Evolutionary conservation across 441 rosid genomes (phyloP), one percentile per base, ranked within the genome.

Genomic region (Eruca vesicaria): DNA sequence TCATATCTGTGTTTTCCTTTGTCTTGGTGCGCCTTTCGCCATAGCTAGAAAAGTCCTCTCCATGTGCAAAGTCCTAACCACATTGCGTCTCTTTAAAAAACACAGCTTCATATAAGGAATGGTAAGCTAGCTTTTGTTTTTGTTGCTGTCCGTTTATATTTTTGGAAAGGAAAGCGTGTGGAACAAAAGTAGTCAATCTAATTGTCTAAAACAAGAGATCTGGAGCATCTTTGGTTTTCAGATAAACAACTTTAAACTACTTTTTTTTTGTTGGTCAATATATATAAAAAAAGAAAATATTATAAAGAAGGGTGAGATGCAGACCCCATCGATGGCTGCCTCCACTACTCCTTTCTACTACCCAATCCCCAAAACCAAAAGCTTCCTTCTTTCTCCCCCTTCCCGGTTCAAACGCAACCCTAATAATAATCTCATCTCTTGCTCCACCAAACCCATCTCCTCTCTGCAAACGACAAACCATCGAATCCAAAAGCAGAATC

Each of bases 241-340:
- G 68, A 41, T 73, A 63, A 78, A 63, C 75, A 74, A 69, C 66
- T 63, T 64, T 3, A 73, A 72, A 45, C 75, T 48, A 74, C 41
- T 33, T 68, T 67, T 35, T 18, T 5, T 21, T 12, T 29, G 16
- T 9, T 31, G 74, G 66, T 72, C 60, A 78, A 78, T 41, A 41
- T 12, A 63, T 43, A 28, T 55, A 36, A 64, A 35, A 45, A 7
- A 48, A 48, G 8, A 6, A 7, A 69, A 7, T 35, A 76, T 63
- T 74, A 79, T 66, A 68, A 79, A 73, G 65, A 64, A 74, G 23
- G 64, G 14, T 23, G 84, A 85, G 85, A 90, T 86, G 91, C 85
- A 77, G 81, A 76, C 84, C 74, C 53, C 79, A 45, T 74, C 75
- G 65, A 72, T 78, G 63, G 81, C 83, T 81, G 78, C 84, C 64